Conservation (phyloP, 225 moss, liverwort and hornwort genomes). For the Antitrichia curtipendula region DNA sequence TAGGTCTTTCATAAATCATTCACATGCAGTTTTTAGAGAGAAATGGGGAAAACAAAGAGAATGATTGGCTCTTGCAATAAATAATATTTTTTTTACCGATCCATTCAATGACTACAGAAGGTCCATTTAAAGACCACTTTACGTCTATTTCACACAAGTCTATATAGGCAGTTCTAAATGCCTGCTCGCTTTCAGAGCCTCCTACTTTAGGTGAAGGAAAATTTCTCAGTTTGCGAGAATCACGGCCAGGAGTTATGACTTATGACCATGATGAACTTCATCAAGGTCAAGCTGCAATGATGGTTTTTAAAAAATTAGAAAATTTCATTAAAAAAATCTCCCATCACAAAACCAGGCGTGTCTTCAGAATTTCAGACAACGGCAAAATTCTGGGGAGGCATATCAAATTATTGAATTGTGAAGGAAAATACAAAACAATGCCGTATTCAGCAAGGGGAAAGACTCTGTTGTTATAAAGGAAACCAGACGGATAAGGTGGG, state of each 20-base stretch:
- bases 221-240: neutral
- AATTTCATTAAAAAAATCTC: neutral
- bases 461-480: neutral
- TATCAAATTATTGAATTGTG: neutral
- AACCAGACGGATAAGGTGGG: neutral
- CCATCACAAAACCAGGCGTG: neutral
- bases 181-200: no score
- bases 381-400: neutral
- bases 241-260: neutral
- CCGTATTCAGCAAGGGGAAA: neutral
- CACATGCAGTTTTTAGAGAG: no score
- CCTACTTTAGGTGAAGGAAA: neutral
- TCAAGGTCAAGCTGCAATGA: neutral
- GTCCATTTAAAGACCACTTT: no score
- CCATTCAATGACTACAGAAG: no score
- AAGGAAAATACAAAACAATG: neutral
- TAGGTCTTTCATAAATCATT: no score
- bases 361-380: neutral
- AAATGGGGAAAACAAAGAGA: no score
- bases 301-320: no score
- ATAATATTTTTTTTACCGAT: no score
- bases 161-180: no score
- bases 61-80: no score
- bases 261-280: no score
- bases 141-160: no score